Evolutionary conservation across 805 yeast species (phyloP), one percentile per base, ranked within the genome.

Genomic region (Cyberlindnera sargentensis): DNA sequence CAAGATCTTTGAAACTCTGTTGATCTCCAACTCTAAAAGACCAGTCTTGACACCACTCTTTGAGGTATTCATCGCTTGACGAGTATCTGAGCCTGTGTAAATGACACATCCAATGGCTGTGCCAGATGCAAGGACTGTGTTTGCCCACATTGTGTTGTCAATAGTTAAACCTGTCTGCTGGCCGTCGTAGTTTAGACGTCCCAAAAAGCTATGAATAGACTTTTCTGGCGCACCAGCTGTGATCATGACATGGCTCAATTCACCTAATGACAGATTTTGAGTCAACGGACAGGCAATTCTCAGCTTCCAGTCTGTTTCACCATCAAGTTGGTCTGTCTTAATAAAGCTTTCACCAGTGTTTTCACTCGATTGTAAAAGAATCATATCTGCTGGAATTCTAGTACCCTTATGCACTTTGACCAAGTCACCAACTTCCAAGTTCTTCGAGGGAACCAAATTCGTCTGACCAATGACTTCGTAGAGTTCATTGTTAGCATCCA

Each of bases 231-330:
- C 75, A n/a, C 82, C 76, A 6, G 88, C 88, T 3, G 73, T 69
- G n/a, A 89, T 71, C 37, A 71, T 68, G 37, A 80, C 71, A 45
- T 75, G 72, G 30, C 70, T 69, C 40, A 84, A 58, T 38, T 75
- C 77, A 39, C 69, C 67, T n/a, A 73, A 65, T 9, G 76, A 63
- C 36, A 77, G 52, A 31, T 62, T 62, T 59, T 91, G 98, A 1
- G 96, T 86, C 28, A 80, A 56, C 9, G 80, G 73, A 39, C 82
- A 74, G 0, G 96, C 93, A 33, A 86, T 66, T 55, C 99, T 71
- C 43, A 93, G 70, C 62, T 93, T 93, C 99, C 99, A 93, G 66
- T 93, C 99, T 5, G 99, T 93, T 63, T 93, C 99, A 59, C 99
- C 99, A 63, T 93, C 99, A 40, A 93, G 70, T 65, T 93, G 99